These are phyloP conservation scores for Salix viminalis DNA, from an alignment of 345 rosid species.

Conservation along the genomic window DNA sequence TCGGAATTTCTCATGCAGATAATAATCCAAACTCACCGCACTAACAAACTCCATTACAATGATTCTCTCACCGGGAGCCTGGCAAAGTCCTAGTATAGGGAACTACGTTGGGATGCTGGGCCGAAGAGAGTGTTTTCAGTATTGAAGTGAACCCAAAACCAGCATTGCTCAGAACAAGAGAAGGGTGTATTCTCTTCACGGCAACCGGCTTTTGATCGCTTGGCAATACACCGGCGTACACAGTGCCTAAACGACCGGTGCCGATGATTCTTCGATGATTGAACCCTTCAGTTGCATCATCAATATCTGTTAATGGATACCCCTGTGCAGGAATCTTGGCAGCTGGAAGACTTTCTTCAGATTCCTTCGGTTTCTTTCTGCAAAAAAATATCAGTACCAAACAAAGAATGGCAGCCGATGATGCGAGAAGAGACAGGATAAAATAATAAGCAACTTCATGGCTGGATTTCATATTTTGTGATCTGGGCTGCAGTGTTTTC, in stretches of 20 bases:
- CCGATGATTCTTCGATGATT: slow-evolving; percentile 55
- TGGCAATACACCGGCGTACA: slow-evolving; percentile 50
- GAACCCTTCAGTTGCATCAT: slow-evolving; percentile 70
- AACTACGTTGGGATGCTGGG: slow-evolving; percentile 61
- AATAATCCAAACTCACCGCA: slow-evolving; percentile 41
- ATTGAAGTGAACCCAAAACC: slow-evolving; percentile 60
- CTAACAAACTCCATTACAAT: slow-evolving; percentile 53
- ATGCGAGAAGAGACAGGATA: slow-evolving; percentile 44
- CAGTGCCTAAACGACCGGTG: slow-evolving; percentile 58
- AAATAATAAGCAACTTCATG: slow-evolving; percentile 47
- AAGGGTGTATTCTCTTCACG: slow-evolving; percentile 69
- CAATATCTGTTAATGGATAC: slow-evolving; percentile 55
- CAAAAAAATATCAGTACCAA: slow-evolving; percentile 45
- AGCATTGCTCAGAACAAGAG: slow-evolving; percentile 61
- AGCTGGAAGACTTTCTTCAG: slow-evolving; percentile 40
- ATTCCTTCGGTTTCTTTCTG: slow-evolving; percentile 49
- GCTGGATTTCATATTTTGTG: slow-evolving; percentile 29
- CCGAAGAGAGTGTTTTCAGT: slow-evolving; percentile 56
- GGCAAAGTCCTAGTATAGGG: slow-evolving; percentile 63
- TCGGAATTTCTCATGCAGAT: slow-evolving; percentile 49
- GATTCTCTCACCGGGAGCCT: slow-evolving; percentile 88
- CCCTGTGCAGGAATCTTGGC: slow-evolving; percentile 30
- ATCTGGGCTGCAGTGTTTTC: neutral
- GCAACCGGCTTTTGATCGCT: slow-evolving; percentile 42
- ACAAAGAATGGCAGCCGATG: slow-evolving; percentile 38